These are phyloP conservation scores for Lithospermum erythrorhizon DNA, from an alignment of 257 asterid genomes.

Conservation along the genomic window DNA sequence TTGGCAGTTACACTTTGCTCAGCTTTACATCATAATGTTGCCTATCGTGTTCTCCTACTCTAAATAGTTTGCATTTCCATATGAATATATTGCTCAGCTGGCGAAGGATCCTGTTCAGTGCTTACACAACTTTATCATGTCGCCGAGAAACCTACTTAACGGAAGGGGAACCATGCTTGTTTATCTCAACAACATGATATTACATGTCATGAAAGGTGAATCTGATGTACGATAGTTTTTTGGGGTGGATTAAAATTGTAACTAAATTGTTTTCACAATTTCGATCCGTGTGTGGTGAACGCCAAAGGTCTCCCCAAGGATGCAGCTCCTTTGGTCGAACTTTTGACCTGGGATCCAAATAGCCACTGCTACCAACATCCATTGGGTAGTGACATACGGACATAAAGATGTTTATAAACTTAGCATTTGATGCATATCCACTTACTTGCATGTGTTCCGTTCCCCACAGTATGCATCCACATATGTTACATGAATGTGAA, in stretches of 20 bases:
- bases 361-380: not conserved
- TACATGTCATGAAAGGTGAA: slow-evolving; percentile 28
- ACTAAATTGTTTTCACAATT: not conserved
- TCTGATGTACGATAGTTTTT: not conserved
- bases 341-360: not conserved
- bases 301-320: not conserved
- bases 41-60: not conserved
- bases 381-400: not conserved
- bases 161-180: slow-evolving; percentile 30
- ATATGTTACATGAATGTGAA: too few relatives aligned
- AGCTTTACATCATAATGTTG: not conserved
- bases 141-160: slow-evolving; percentile 33
- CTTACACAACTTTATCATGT: slow-evolving; percentile 37
- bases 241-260: not conserved
- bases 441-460: not conserved
- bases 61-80: not conserved
- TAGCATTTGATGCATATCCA: not conserved
- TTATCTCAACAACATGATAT: slow-evolving; percentile 33
- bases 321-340: not conserved
- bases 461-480: too few relatives aligned
- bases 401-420: not conserved
- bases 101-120: slow-evolving; percentile 51
- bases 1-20: not conserved
- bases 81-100: slow-evolving; percentile 42
- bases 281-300: not conserved